Evolutionary conservation across 495 filamentous ascomycete species (phyloP).

Genomic region (Penicillium soppii): DNA sequence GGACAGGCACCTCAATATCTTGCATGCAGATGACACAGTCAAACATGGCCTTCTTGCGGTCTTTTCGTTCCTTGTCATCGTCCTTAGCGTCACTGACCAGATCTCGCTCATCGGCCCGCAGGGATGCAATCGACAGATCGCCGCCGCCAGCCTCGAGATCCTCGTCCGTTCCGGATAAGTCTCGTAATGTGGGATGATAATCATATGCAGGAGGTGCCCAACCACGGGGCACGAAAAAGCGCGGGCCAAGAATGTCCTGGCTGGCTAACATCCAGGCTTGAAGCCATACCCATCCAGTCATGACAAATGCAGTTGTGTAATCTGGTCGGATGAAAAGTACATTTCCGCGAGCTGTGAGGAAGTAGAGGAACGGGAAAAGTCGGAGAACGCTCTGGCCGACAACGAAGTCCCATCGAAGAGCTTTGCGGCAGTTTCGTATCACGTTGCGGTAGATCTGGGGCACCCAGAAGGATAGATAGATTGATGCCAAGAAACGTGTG

Average conservation of each 20-base stretch:
- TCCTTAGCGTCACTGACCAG: constrained; percentile 36
- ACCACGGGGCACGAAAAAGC: constrained; percentile 67
- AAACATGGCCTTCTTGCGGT: constrained; percentile 60
- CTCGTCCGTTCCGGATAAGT: constrained; percentile 50
- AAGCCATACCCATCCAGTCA: constrained; percentile 87
- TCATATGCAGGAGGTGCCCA: constrained; percentile 88
- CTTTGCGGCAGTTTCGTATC: constrained; percentile 86
- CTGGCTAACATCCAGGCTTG: constrained; percentile 75
- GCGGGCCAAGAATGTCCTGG: constrained; percentile 83
- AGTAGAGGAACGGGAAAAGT: constrained; percentile 75
- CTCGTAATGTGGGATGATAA: constrained; percentile 88
- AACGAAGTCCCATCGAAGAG: constrained; percentile 84
- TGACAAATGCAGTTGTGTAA: constrained; percentile 54
- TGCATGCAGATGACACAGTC: constrained; percentile 97
- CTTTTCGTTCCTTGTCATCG: constrained; percentile 38
- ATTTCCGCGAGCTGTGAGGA: constrained; percentile 71
- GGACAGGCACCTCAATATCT: constrained; percentile 81
- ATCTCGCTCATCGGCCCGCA: constrained; percentile 45
- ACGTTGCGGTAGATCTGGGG: constrained; percentile 91
- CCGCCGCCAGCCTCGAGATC: constrained; percentile 69
- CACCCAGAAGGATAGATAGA: constrained; percentile 86
- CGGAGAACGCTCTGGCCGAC: constrained; percentile 78
- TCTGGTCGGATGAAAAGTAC: constrained; percentile 77
- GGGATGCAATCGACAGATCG: constrained; percentile 67
- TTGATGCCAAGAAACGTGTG: constrained; percentile 62